A percentile compares a stretch with the other conserved stretches of the same genome.
Conservation (phyloP, 345 rosid species). For the Aquilaria sinensis region DNA sequence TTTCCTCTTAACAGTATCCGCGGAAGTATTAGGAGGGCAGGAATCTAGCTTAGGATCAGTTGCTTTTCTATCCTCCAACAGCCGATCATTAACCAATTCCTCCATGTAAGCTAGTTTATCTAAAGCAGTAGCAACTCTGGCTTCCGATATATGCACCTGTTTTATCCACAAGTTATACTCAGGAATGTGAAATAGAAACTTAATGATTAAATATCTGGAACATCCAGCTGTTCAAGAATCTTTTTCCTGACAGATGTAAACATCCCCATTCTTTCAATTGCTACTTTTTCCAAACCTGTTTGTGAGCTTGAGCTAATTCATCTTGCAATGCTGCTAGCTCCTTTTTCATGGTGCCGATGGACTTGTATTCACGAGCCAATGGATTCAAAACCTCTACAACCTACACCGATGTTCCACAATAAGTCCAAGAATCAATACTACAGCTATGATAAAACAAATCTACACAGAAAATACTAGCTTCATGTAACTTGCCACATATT, state of each 20-base stretch:
- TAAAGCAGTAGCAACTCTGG: constrained; percentile 84
- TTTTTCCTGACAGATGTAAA: neutral
- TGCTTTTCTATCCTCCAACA: constrained; percentile 56
- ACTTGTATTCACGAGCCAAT: constrained; percentile 92
- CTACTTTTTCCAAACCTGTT: constrained; percentile 44
- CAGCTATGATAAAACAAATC: too few relatives aligned
- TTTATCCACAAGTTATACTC: constrained; percentile 11
- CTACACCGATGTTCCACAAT: constrained; percentile 26
- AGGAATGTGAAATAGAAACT: constrained; percentile 5
- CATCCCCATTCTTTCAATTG: neutral
- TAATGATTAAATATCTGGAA: neutral
- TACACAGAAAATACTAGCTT: too few relatives aligned
- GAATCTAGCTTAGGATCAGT: constrained; percentile 34
- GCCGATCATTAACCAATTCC: constrained; percentile 70
- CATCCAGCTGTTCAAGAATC: neutral
- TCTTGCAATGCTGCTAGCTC: constrained; percentile 89
- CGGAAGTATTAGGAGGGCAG: constrained; percentile 37
- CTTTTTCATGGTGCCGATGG: constrained; percentile 84
- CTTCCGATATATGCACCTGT: constrained; percentile 98
- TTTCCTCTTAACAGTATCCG: constrained; percentile 35
- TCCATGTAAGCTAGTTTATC: constrained; percentile 97
- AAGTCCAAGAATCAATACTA: neutral
- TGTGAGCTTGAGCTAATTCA: constrained; percentile 79
- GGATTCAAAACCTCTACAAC: constrained; percentile 98
- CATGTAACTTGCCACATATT: too few relatives aligned